Percentiles rank a stretch among this genome's conserved stretches.
phyloP scores from a whole-genome alignment of 2,329 filamentous ascomycete genomes.

The Colletotrichum costaricense region DNA sequence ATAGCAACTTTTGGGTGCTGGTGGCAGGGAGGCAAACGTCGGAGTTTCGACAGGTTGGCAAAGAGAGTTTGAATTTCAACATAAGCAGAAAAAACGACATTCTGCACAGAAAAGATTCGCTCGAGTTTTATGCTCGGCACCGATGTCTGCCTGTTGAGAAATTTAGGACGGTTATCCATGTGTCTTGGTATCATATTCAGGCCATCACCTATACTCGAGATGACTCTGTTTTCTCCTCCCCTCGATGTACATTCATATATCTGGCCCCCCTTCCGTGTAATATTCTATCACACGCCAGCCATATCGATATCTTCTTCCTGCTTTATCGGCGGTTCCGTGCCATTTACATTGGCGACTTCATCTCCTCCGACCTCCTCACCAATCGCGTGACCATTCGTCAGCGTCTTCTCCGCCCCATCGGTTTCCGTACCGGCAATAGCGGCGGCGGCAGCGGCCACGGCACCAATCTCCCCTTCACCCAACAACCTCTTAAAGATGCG shows the following conservation, averaged over 20 bases:
- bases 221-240: background rate
- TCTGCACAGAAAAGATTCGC: background rate
- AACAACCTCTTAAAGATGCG: conserved; percentile 57
- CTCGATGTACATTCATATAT: background rate
- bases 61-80: background rate
- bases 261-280: background rate
- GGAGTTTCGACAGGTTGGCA: conserved; percentile 2
- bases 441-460: background rate
- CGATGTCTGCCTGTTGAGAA: background rate
- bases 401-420: background rate
- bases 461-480: background rate
- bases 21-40: background rate
- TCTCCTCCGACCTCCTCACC: background rate
- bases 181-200: conserved; percentile 4
- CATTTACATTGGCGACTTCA: background rate
- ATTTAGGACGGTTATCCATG: background rate
- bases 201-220: background rate
- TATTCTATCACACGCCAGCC: background rate
- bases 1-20: background rate
- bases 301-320: conserved; percentile 35
- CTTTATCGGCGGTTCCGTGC: conserved; percentile 36
- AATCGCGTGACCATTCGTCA: conserved; percentile 3
- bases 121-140: background rate
- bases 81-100: background rate
- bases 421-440: background rate